A percentile compares a stretch with the other conserved stretches of the same genome.
Evolutionary conservation across 495 filamentous ascomycete genomes (phyloP).

Genomic region (Trichoderma asperelloides): DNA sequence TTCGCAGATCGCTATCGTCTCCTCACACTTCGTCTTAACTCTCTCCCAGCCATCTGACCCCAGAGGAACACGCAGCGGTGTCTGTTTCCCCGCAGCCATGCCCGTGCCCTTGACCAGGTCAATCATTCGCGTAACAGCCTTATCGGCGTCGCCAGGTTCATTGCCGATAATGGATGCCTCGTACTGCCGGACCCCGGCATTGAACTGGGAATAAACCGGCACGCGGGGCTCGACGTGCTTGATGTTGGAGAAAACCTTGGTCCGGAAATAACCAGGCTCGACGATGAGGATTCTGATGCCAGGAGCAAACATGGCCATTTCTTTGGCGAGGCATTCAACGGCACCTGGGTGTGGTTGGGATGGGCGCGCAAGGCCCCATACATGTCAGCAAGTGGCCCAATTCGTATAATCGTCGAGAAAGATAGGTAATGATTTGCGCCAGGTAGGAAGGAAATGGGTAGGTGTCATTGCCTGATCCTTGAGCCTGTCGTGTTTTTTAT

Average conservation of each 20-base stretch:
- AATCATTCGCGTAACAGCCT: slow-evolving; percentile 15
- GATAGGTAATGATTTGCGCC: neutral
- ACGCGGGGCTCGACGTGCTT: slow-evolving; percentile 9
- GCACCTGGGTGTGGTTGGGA: slow-evolving; percentile 11
- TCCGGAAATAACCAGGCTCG: slow-evolving; percentile 18
- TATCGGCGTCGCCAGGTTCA: slow-evolving; percentile 14
- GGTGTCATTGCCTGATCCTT: neutral
- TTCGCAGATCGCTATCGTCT: slow-evolving; percentile 11
- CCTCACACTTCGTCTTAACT: slow-evolving; percentile 16
- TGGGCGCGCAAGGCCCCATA: neutral
- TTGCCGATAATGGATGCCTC: neutral
- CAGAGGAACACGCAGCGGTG: slow-evolving; percentile 15
- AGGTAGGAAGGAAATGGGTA: neutral
- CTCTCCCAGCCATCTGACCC: slow-evolving; percentile 12
- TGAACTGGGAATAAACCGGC: slow-evolving; percentile 14
- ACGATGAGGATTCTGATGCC: slow-evolving; percentile 16
- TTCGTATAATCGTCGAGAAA: neutral
- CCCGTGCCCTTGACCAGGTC: slow-evolving; percentile 16
- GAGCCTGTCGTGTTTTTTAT: neutral
- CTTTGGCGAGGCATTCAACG: slow-evolving; percentile 17
- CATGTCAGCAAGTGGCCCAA: neutral
- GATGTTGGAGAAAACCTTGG: slow-evolving; percentile 9
- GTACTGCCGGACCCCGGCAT: slow-evolving; percentile 10
- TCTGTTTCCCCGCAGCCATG: slow-evolving; percentile 7
- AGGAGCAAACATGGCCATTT: slow-evolving; percentile 11